Base-by-base conservation (phyloP, 805 yeast genomes). In the Spathaspora hagerdaliae region DNA sequence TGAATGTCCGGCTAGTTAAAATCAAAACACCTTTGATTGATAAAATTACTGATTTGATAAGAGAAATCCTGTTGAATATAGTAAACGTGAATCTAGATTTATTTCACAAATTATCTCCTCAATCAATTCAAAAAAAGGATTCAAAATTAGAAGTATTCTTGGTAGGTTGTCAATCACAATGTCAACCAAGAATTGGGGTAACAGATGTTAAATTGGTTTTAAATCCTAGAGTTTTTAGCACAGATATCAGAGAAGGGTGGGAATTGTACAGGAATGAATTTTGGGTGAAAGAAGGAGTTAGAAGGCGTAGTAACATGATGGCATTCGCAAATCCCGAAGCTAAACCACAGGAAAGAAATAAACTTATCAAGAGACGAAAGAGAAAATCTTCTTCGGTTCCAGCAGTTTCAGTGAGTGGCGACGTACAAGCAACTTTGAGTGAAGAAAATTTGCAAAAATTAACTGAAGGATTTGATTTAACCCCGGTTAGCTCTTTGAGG, bases 211-310 rank as follows among this genome's bases (percentile, higher is more conserved):
- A 90, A 60, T 61, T 94, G 7, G 85, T 88, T 8, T 70, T 94
- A 45, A 84, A 85, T 47, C 86, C 97, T 3, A 71, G 96, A 42
- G 83, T 83, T 1, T 94, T 92, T 64, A 80, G 81, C 48, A 82
- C 94, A 0, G 91, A 86, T 41, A 79, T 86, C 6, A 76, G 97
- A 51, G 97, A 91, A 61, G 91, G 89, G 8, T 92, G 99, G 98
- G 99, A 92, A 58, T 64, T 89, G 36, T 92, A 91, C 57, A 68
- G 99, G 48, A 87, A 87, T 53, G 97, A 91, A 61, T 94, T 90
- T 60, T 94, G 98, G 97, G 80, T 82, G 19, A 76, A 85, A 54
- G 96, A 90, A 60, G 87, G 88, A 1, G 78, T 81, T 2, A 74
- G 89, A 52, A 69, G 90, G 51, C 54, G 77, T 15, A 62, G 65